These are phyloP conservation scores for Astrocystis sublimbata DNA, from an alignment of 495 filamentous ascomycete species.

Conservation along the genomic window DNA sequence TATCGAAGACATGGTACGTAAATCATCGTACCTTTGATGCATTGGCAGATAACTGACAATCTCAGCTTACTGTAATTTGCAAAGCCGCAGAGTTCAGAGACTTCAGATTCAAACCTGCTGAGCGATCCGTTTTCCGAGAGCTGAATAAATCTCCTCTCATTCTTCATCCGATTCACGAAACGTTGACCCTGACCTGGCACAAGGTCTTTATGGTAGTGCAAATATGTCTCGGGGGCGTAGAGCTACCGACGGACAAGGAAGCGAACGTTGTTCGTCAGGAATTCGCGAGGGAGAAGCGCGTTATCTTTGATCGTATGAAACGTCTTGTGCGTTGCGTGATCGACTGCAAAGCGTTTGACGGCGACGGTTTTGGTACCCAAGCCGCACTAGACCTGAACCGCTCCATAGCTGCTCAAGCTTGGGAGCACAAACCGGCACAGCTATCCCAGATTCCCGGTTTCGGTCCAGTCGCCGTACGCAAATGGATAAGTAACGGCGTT, in stretches of 20 bases:
- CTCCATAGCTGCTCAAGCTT: constrained; percentile 74
- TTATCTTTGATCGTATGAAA: constrained; percentile 73
- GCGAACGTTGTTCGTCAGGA: constrained; percentile 61
- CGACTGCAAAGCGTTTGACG: constrained; percentile 72
- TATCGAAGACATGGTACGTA: constrained; percentile 70
- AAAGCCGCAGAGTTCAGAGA: constrained; percentile 66
- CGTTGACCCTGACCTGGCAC: constrained; percentile 67
- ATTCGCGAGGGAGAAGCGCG: constrained; percentile 65
- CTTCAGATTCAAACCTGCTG: constrained; percentile 69
- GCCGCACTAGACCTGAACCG: constrained; percentile 78
- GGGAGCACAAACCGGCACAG: constrained; percentile 84
- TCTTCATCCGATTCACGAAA: constrained; percentile 78
- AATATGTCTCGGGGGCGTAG: constrained; percentile 71
- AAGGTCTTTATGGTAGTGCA: constrained; percentile 90
- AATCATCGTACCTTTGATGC: neutral
- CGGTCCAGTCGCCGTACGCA: constrained; percentile 74
- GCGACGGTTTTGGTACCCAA: constrained; percentile 65
- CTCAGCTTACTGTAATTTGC: constrained; percentile 63
- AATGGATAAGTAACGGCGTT: constrained; percentile 71
- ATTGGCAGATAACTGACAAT: constrained; percentile 36
- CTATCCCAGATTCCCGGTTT: constrained; percentile 86
- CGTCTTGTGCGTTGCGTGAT: constrained; percentile 81
- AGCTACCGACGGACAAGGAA: constrained; percentile 65
- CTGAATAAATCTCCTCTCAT: constrained; percentile 75
- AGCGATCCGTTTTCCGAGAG: constrained; percentile 77